Evolutionary conservation across 2,329 filamentous ascomycete species (phyloP), one percentile per base, ranked within the genome.

Genomic region (Orbilia brochopaga): DNA sequence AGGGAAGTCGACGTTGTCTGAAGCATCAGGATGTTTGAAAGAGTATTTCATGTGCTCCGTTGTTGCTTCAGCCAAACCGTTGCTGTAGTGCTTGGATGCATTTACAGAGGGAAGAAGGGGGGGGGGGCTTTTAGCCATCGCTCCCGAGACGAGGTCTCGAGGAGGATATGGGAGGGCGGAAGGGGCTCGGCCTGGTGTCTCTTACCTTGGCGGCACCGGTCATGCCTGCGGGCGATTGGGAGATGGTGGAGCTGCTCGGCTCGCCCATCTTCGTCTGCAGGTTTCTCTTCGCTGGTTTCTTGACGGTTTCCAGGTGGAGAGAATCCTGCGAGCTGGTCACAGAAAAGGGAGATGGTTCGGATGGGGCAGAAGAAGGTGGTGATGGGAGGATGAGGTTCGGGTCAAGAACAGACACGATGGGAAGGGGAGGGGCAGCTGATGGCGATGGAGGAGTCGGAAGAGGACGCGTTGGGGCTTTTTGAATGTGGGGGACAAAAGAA

Each of bases 231-330:
- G 42, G 54, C 11, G 50, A 60, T 27, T 42, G 60, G 17, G 67
- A 64, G 8, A 60, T 72, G 10, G 67, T 54, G 13, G 30, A 15
- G 2, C 59, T 72, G 32, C 60, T 72, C 3, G 67, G n/a, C 6
- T 50, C 56, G 21, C 61, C 67, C 67, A 65, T 72, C n/a, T n/a
- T n/a, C n/a, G 2, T 65, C 67, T 7, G 35, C 52, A 44, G 59
- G 27, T 11, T 37, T 23, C 23, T 48, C 46, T 30, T 60, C 65
- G 50, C 58, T 58, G 15, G 65, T 63, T 13, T n/a, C 15, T 13
- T 52, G 8, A 23, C 67, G 59, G 19, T 19, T n/a, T 19, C 48
- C 51, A 24, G 24, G 1, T 30, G 24, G 30, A 48, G 46, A n/a
- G 27, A 19, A 19, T 40, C 21, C 3, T 60, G 54, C 30, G 23